phyloP scores from a whole-genome alignment of 139 green algal species.

The Auxenochlorella pyrenoidosa region DNA sequence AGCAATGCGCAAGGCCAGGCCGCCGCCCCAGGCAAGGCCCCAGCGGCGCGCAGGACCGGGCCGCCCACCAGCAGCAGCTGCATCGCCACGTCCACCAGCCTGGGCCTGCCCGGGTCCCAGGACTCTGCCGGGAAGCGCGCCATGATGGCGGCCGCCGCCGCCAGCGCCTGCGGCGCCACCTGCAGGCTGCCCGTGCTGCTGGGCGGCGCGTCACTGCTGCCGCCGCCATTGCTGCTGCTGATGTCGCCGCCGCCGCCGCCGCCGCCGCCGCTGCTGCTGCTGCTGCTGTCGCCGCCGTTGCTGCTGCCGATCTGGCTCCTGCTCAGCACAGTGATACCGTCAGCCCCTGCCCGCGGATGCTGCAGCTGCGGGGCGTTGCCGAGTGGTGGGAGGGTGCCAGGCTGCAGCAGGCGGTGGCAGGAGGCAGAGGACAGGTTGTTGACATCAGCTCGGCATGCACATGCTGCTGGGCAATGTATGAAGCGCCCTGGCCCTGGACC shows the following conservation, averaged over 20 bases:
- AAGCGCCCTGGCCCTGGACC: too few species aligned
- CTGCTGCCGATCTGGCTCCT: background rate
- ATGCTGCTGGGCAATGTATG: too few species aligned
- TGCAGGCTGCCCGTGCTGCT: background rate
- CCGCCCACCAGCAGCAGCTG: background rate
- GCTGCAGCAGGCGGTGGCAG: too few species aligned
- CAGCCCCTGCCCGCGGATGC: background rate
- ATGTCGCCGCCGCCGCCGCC: background rate
- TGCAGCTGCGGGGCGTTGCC: background rate
- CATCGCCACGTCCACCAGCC: background rate
- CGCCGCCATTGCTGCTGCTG: background rate
- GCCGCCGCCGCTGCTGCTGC: background rate
- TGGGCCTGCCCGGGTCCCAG: background rate
- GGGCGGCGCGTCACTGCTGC: background rate
- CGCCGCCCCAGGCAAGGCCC: too few species aligned
- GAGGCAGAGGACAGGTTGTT: too few species aligned
- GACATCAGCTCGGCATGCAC: too few species aligned
- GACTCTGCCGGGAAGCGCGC: background rate
- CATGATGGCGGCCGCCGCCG: background rate
- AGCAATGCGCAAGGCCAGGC: too few species aligned
- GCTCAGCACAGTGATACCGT: too few species aligned
- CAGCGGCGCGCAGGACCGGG: background rate
- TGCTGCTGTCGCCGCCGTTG: background rate
- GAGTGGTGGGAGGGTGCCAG: too few species aligned
- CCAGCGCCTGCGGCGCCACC: background rate